These are phyloP conservation scores for Farysia itapuensis DNA, from an alignment of 1,284 basidiomycete genomes.

Conservation along the genomic window DNA sequence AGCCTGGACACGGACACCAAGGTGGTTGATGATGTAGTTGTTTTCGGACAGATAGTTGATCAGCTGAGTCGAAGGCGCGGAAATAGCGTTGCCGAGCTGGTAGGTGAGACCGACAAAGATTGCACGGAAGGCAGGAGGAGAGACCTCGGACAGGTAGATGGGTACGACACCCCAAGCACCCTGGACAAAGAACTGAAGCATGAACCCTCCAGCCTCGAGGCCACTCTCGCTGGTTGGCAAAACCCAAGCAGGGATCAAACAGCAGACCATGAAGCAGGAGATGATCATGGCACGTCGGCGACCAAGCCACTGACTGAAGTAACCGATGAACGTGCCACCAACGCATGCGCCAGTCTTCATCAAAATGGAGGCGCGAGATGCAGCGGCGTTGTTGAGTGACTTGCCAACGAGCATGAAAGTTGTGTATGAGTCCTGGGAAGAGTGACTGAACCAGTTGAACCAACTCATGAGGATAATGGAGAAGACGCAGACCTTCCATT, in stretches of 20 bases:
- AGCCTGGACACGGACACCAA: conserved; percentile 21
- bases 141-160: conserved; percentile 34
- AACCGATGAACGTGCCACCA: conserved; percentile 42
- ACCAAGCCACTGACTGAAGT: conserved; percentile 43
- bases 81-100: conserved; percentile 48
- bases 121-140: conserved; percentile 39
- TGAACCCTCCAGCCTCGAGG: conserved; percentile 41
- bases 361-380: conserved; percentile 38
- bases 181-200: conserved; percentile 38
- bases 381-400: conserved; percentile 20
- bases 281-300: conserved; percentile 24
- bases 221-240: conserved; percentile 31
- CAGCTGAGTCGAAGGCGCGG: conserved; percentile 59
- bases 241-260: conserved; percentile 47
- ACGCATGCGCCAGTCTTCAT: conserved; percentile 36
- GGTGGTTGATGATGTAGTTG: conserved; percentile 6
- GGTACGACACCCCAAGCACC: conserved; percentile 46
- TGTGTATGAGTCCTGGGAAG: conserved; percentile 31
- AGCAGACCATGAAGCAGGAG: conserved; percentile 17
- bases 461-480: conserved; percentile 21
- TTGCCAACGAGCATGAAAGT: conserved; percentile 41
- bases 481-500: conserved; percentile 29
- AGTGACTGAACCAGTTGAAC: conserved; percentile 37
- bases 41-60: conserved; percentile 44
- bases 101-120: conserved; percentile 41